These are phyloP conservation scores for Pichia sp. DNA, from an alignment of 1,139 yeast species.

Conservation along the genomic window DNA sequence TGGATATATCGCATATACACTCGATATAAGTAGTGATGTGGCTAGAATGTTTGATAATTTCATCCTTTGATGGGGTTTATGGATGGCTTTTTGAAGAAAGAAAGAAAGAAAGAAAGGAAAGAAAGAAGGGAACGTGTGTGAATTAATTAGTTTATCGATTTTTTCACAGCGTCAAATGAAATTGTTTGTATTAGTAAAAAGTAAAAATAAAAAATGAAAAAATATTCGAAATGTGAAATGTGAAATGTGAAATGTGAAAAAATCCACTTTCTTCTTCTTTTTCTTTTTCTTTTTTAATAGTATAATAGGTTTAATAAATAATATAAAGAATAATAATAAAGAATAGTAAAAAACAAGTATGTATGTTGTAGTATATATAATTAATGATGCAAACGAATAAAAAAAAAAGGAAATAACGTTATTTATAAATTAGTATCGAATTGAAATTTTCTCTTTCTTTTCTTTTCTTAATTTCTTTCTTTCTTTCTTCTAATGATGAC, in stretches of 20 bases:
- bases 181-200: too few species aligned
- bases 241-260: too few species aligned
- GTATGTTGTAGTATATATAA: neutral
- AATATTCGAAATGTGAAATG: too few species aligned
- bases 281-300: too few species aligned
- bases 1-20: slow-evolving; percentile 23
- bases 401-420: too few species aligned
- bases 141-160: too few species aligned
- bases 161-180: too few species aligned
- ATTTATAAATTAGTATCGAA: too few species aligned
- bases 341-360: neutral
- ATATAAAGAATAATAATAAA: neutral
- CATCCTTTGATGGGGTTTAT: neutral
- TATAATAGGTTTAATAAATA: neutral
- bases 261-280: too few species aligned
- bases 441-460: too few species aligned
- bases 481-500: slow-evolving; percentile 12
- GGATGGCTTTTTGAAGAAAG: neutral
- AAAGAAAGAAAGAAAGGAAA: neutral
- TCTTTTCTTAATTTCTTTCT: neutral
- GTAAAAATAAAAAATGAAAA: too few species aligned
- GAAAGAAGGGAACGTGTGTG: neutral
- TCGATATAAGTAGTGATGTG: neutral
- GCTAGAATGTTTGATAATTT: neutral
- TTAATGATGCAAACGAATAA: neutral